Conservation (phyloP, 163 green algal species). For the Picocystis sp. region DNA sequence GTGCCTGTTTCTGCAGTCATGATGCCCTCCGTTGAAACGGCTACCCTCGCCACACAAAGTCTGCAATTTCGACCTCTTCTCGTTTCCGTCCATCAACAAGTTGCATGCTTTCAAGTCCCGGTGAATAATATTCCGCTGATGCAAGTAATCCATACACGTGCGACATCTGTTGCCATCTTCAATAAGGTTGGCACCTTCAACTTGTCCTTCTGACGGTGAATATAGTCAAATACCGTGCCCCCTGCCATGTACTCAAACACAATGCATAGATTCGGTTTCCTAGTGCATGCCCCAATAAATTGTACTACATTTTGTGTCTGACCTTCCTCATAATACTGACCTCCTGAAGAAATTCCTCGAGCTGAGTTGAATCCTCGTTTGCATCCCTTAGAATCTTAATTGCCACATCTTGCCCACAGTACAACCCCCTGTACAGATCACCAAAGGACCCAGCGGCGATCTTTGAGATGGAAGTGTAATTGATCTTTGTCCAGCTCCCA, state of each 20-base stretch:
- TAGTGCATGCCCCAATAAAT: conserved; percentile 96
- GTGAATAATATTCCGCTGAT: conserved; percentile 97
- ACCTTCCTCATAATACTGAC: conserved; percentile 94
- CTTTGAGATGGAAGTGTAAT: conserved; percentile 71
- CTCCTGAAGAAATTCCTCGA: conserved; percentile 88
- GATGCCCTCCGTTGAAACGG: conserved; percentile 50
- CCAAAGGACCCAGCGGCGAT: conserved; percentile 87
- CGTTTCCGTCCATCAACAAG: conserved; percentile 88
- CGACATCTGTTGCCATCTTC: conserved; percentile 61
- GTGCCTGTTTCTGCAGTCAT: conserved; percentile 99
- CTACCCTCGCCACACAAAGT: conserved; percentile 91
- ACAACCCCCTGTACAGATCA: conserved; percentile 81
- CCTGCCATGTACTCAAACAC: conserved; percentile 96
- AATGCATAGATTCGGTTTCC: conserved; percentile 91
- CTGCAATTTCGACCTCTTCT: conserved; percentile 77
- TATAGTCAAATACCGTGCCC: conserved; percentile 83
- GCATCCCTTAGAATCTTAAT: conserved; percentile 95
- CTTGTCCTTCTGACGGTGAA: conserved; percentile 53
- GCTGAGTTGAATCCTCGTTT: conserved; percentile 54
- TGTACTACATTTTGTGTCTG: conserved; percentile 96
- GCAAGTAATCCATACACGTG: conserved; percentile 99
- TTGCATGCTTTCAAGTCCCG: conserved; percentile 96
- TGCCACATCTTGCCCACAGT: conserved; percentile 93
- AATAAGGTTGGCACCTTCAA: conserved; percentile 49
- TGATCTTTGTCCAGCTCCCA: conserved; percentile 85